phyloP scores from a whole-genome alignment of 805 yeast genomes.

The Pichia paraexigua region DNA sequence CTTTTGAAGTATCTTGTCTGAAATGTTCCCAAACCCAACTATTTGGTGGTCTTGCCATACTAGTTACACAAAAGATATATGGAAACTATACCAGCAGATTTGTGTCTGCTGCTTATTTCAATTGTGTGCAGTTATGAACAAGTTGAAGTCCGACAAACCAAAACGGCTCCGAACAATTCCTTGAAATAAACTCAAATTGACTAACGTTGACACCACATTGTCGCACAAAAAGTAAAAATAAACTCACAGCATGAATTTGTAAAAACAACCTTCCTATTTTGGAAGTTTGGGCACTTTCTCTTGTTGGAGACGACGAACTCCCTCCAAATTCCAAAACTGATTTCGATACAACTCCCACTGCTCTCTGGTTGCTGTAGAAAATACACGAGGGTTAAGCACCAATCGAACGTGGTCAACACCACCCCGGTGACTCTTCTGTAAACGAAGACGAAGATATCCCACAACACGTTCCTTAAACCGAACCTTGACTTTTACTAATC shows the following conservation, averaged over 20 bases:
- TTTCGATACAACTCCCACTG: slow-evolving; percentile 92
- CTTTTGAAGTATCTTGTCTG: slow-evolving; percentile 20
- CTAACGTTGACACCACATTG: not conserved
- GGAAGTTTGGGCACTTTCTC: not conserved
- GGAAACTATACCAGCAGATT: not conserved
- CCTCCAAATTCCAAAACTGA: slow-evolving; percentile 85
- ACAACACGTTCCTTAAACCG: slow-evolving; percentile 5
- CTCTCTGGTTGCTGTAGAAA: slow-evolving; percentile 76
- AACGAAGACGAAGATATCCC: not conserved
- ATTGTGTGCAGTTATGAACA: not conserved
- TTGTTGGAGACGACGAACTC: not conserved
- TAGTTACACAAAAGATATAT: not conserved
- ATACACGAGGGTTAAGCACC: slow-evolving; percentile 72
- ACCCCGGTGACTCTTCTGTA: slow-evolving; percentile 37
- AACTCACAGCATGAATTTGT: not conserved
- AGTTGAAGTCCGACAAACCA: not conserved
- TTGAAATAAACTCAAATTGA: not conserved
- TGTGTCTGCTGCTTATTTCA: not conserved
- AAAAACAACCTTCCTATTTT: not conserved
- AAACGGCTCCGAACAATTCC: not conserved
- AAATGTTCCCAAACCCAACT: slow-evolving; percentile 32
- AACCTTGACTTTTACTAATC: slow-evolving; percentile 55
- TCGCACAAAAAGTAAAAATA: not conserved
- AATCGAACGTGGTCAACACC: slow-evolving; percentile 77
- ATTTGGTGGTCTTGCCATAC: slow-evolving; percentile 30